Conservation (phyloP, 192 early-diverging fungal species). For the Gigaspora rosea region DNA sequence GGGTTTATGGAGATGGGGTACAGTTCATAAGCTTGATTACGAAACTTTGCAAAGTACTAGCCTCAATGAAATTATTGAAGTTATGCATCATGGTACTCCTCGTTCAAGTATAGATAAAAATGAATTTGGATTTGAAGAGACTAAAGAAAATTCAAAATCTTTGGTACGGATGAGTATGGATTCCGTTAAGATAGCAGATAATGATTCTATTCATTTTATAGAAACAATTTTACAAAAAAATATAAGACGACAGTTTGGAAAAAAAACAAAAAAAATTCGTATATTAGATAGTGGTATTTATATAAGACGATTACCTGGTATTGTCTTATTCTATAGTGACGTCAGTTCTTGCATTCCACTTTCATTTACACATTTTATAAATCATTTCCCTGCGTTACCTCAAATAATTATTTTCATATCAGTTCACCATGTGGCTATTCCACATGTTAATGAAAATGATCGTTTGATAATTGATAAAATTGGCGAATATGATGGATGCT, state of each 20-base stretch:
- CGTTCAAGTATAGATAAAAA: background rate
- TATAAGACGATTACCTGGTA: conserved; percentile 17
- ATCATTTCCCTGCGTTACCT: conserved; percentile 32
- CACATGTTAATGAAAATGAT: conserved; percentile 31
- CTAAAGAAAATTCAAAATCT: background rate
- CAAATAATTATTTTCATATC: conserved; percentile 31
- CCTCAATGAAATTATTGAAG: conserved; percentile 18
- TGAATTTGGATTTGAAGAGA: background rate
- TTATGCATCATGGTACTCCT: no score
- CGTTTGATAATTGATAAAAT: conserved; percentile 19
- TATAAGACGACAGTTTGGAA: background rate
- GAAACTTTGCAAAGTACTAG: background rate
- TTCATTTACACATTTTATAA: conserved; percentile 32
- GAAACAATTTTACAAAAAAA: background rate
- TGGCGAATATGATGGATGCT: background rate
- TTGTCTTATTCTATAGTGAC: conserved; percentile 32
- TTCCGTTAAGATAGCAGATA: no score
- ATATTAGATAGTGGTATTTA: background rate
- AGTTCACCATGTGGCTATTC: conserved; percentile 19
- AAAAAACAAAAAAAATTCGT: background rate
- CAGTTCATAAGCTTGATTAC: conserved; percentile 8
- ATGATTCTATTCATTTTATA: background rate
- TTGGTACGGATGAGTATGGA: background rate
- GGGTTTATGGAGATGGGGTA: conserved; percentile 34
- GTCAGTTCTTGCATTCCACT: conserved; percentile 24